Percentiles rank a stretch among this genome's conserved stretches.
Evolutionary conservation across 2,329 filamentous ascomycete genomes (phyloP).

Genomic region (Nannizziopsis arthrosporioides): DNA sequence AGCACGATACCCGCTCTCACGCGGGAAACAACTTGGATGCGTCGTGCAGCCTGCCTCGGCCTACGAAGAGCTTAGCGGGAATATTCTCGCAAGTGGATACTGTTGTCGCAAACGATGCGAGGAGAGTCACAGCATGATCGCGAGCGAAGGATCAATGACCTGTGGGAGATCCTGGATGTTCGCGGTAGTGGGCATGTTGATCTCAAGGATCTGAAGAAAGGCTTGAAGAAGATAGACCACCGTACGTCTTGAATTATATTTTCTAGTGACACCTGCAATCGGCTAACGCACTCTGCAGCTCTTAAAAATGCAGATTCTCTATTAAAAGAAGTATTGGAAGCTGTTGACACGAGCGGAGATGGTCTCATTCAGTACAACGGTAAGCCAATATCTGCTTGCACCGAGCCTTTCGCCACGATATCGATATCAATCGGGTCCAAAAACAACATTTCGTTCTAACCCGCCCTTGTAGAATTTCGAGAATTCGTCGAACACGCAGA

Average conservation of each 20-base stretch:
- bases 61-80: constrained; percentile 10
- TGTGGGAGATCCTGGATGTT: constrained; percentile 76
- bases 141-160: constrained; percentile 66
- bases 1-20: constrained; percentile 10
- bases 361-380: constrained; percentile 85
- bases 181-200: constrained; percentile 68
- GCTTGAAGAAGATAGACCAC: constrained; percentile 79
- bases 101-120: constrained; percentile 45
- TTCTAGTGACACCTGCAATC: not conserved
- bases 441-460: not conserved
- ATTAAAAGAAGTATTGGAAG: constrained; percentile 65
- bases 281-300: constrained; percentile 33
- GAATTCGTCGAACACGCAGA: constrained; percentile 81
- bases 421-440: not conserved
- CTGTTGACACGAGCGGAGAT: constrained; percentile 77
- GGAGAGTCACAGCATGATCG: constrained; percentile 65
- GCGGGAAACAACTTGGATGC: constrained; percentile 14
- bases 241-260: constrained; percentile 47
- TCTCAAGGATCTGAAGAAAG: constrained; percentile 70
- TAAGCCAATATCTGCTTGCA: constrained; percentile 35
- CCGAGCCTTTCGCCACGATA: not conserved
- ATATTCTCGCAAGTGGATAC: not conserved
- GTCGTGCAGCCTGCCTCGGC: constrained; percentile 8
- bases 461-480: constrained; percentile 63
- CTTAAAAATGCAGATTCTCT: constrained; percentile 86